These are phyloP conservation scores for Boletus vinaceobasis DNA, from an alignment of 768 basidiomycete genomes.

Conservation along the genomic window DNA sequence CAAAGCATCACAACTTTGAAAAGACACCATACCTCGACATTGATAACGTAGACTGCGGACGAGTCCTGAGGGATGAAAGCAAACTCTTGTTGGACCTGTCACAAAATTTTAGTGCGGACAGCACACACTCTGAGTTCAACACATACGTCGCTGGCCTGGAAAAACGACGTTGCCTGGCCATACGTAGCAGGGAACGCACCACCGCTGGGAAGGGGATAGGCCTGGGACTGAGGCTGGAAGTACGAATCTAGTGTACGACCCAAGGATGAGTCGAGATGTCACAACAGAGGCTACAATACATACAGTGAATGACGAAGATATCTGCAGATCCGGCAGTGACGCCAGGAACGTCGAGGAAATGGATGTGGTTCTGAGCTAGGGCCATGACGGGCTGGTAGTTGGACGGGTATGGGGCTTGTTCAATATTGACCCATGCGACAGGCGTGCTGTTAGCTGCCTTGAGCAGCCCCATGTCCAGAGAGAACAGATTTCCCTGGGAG, in stretches of 20 bases:
- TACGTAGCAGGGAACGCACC: conserved; percentile 61
- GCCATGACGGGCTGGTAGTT: conserved; percentile 74
- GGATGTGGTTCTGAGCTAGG: conserved; percentile 82
- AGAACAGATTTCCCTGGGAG: conserved; percentile 60
- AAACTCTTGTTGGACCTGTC: conserved; percentile 67
- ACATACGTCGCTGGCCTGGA: conserved; percentile 51
- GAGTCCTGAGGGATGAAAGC: conserved; percentile 77
- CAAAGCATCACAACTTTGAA: background rate
- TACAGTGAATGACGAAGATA: conserved; percentile 89
- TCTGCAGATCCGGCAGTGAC: conserved; percentile 64
- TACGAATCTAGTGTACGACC: conserved; percentile 51
- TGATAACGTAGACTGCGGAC: conserved; percentile 67
- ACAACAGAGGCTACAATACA: conserved; percentile 23
- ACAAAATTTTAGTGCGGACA: background rate
- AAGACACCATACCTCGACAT: conserved; percentile 50
- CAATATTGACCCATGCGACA: conserved; percentile 62
- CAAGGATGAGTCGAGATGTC: background rate
- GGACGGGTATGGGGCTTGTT: conserved; percentile 52
- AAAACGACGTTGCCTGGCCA: conserved; percentile 70
- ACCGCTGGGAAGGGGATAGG: conserved; percentile 47
- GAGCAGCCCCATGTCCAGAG: conserved; percentile 65
- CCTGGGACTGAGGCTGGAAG: conserved; percentile 71
- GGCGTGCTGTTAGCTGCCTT: conserved; percentile 56
- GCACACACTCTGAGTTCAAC: background rate
- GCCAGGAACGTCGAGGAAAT: conserved; percentile 73